phyloP scores from a whole-genome alignment of 1,284 basidiomycete species.

The Puccinia polysora region DNA sequence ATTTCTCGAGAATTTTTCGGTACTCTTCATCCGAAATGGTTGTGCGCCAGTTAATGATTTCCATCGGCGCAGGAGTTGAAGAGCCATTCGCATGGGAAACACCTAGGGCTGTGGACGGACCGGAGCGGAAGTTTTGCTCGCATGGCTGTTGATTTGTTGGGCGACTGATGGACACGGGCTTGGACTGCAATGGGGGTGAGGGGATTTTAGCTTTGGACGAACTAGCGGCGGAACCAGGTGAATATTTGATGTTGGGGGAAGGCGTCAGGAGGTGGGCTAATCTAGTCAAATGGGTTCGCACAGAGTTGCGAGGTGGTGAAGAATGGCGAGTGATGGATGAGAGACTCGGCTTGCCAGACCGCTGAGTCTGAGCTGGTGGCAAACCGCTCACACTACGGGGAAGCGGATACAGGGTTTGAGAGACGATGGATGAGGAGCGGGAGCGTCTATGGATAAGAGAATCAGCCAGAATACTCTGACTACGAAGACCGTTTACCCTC shows the following conservation, averaged over 20 bases:
- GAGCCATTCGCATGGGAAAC: background rate
- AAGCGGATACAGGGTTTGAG: no score
- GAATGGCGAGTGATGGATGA: background rate
- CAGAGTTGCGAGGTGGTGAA: slow-evolving; percentile 1
- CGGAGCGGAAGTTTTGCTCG: background rate
- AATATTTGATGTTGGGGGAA: background rate
- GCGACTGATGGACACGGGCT: background rate
- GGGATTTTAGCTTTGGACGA: slow-evolving; percentile 1
- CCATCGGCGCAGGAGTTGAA: background rate
- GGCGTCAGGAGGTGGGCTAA: slow-evolving; percentile 8
- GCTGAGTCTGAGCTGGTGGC: no score
- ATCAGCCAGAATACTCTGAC: background rate
- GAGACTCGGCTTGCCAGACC: background rate
- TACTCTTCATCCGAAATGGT: slow-evolving; percentile 4
- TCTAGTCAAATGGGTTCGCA: slow-evolving; percentile 9
- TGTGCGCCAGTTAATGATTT: slow-evolving; percentile 17
- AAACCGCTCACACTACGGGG: no score
- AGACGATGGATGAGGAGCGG: no score
- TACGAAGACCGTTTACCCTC: background rate
- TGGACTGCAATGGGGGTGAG: background rate
- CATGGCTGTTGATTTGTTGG: background rate
- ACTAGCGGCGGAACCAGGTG: background rate
- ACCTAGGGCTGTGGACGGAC: background rate
- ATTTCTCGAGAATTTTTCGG: slow-evolving; percentile 5
- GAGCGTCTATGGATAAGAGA: no score